Evolutionary conservation across 768 basidiomycete genomes (phyloP).

Genomic region (Kondoa malvinella): DNA sequence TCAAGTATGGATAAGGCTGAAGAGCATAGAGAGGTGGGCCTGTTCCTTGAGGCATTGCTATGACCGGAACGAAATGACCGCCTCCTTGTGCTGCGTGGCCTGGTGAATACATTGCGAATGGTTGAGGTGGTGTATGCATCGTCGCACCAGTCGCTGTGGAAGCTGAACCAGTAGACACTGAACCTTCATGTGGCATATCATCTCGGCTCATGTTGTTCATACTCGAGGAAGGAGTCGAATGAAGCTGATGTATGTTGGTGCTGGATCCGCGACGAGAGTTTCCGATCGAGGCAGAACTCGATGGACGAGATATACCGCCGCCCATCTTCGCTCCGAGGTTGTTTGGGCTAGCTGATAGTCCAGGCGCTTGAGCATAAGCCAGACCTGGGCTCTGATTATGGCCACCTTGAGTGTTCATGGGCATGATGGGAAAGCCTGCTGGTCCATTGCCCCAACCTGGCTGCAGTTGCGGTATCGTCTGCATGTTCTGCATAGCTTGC

Average conservation of each 20-base stretch:
- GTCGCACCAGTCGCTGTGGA: not conserved
- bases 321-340: not conserved
- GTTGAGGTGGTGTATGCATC: not conserved
- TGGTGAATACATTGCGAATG: not conserved
- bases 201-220: too few relatives aligned
- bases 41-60: not conserved
- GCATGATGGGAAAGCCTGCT: not conserved
- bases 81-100: not conserved
- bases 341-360: not conserved
- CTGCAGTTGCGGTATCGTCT: not conserved
- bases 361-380: not conserved
- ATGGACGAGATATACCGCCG: not conserved
- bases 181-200: not conserved
- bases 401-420: not conserved
- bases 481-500: conserved; percentile 17
- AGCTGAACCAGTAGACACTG: not conserved
- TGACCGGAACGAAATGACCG: not conserved
- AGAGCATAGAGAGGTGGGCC: not conserved
- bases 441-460: conserved; percentile 2
- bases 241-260: not conserved
- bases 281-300: not conserved
- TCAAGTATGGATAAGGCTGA: not conserved
- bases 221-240: not conserved
- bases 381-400: not conserved
- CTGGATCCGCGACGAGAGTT: not conserved